These are phyloP conservation scores for Juncus inflexus DNA, from an alignment of 176 grass and related monocot genomes.

Conservation along the genomic window DNA sequence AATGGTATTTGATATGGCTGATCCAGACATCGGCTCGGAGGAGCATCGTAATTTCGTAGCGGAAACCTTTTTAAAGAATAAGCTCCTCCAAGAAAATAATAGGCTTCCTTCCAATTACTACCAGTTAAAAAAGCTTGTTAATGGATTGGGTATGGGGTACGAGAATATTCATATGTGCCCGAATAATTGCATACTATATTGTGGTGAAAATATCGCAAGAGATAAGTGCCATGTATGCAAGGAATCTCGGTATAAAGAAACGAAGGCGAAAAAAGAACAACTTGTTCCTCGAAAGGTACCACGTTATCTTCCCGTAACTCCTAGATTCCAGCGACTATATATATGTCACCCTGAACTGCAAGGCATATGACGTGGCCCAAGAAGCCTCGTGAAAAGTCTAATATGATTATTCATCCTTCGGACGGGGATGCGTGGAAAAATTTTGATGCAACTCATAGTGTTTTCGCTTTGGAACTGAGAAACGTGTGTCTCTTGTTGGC, in stretches of 20 bases:
- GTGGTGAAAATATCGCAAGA: neutral
- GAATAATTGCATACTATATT: conserved; percentile 4
- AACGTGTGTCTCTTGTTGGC: conserved; percentile 21
- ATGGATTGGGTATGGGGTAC: neutral
- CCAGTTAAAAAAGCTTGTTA: neutral
- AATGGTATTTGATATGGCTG: no score
- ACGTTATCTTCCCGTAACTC: conserved; percentile 11
- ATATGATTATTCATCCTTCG: neutral
- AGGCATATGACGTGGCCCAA: conserved; percentile 9
- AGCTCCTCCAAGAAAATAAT: neutral
- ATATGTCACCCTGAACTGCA: neutral
- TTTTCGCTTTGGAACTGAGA: neutral
- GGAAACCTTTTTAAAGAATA: neutral
- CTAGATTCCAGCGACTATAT: conserved; percentile 8
- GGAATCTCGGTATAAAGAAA: neutral
- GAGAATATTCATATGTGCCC: conserved; percentile 2
- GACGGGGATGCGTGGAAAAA: conserved; percentile 2
- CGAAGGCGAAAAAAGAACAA: no score
- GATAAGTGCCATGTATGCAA: neutral
- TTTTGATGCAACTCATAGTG: neutral
- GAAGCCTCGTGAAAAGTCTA: neutral
- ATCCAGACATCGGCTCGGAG: neutral
- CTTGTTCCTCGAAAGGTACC: neutral
- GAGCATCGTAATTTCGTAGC: neutral
- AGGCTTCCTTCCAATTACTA: neutral